These are phyloP conservation scores for Talinum fruticosum DNA, from an alignment of 148 eudicot genomes.

Conservation along the genomic window DNA sequence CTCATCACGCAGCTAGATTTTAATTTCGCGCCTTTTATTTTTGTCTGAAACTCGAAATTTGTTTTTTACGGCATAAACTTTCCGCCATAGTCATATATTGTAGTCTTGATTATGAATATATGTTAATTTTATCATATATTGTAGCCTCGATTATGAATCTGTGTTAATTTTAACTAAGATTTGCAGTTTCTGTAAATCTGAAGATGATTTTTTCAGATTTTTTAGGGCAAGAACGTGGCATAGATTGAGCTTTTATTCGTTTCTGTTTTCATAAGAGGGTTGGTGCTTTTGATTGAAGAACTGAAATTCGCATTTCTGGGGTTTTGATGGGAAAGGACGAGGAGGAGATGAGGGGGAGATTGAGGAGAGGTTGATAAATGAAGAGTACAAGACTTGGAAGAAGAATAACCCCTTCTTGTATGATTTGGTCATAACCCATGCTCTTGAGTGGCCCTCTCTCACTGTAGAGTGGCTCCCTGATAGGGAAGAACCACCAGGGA, in stretches of 20 bases:
- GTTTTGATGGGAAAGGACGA: conserved; percentile 69
- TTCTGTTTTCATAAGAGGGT: neutral
- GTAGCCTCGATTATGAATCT: neutral
- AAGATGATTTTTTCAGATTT: neutral
- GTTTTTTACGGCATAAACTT: neutral
- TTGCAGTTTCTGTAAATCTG: neutral
- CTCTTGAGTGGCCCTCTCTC: conserved; percentile 92
- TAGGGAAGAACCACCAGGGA: conserved; percentile 79
- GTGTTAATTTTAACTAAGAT: neutral
- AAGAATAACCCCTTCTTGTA: conserved; percentile 81
- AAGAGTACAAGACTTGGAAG: conserved; percentile 93
- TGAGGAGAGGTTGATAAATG: conserved; percentile 77
- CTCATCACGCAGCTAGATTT: neutral
- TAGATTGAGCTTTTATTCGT: neutral
- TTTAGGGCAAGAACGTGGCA: neutral
- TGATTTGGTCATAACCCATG: conserved; percentile 79
- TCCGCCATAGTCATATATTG: neutral
- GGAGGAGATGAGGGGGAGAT: conserved; percentile 65
- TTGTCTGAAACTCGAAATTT: neutral
- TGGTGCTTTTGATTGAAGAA: neutral
- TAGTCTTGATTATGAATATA: neutral
- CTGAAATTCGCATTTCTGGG: neutral
- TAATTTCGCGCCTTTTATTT: neutral
- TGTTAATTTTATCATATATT: neutral
- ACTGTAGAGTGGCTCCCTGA: conserved; percentile 93